These are phyloP conservation scores for Paracorniculantispora psalliotae DNA, from an alignment of 2,329 filamentous ascomycete genomes.

Conservation along the genomic window DNA sequence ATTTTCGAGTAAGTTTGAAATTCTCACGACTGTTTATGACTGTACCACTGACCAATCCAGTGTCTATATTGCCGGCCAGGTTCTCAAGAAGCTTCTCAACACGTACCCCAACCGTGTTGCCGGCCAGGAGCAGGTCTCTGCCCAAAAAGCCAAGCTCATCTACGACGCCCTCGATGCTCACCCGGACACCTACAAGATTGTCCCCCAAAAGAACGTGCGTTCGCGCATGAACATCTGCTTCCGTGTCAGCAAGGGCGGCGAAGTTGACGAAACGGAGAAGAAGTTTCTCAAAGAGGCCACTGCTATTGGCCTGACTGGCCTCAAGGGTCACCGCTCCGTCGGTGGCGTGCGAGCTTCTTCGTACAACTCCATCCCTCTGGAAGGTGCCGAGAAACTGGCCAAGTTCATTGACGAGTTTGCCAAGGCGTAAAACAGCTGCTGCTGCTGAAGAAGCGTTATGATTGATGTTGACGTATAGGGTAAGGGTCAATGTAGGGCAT, in stretches of 20 bases:
- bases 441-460: neutral
- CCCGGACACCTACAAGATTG: conserved; percentile 67
- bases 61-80: conserved; percentile 84
- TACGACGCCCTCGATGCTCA: conserved; percentile 73
- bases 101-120: conserved; percentile 64
- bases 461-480: neutral
- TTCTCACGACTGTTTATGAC: too few species aligned
- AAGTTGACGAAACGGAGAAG: conserved; percentile 68
- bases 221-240: conserved; percentile 97
- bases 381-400: conserved; percentile 63
- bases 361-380: conserved; percentile 76
- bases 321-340: conserved; percentile 85
- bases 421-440: conserved; percentile 22
- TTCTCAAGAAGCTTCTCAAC: conserved; percentile 69
- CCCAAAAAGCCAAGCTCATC: conserved; percentile 70
- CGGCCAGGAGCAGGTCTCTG: conserved; percentile 69
- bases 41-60: conserved; percentile 37
- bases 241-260: conserved; percentile 57
- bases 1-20: conserved; percentile 67
- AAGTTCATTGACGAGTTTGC: conserved; percentile 56
- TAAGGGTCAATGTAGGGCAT: neutral
- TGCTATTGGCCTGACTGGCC: conserved; percentile 63
- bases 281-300: conserved; percentile 71
- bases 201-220: conserved; percentile 69
- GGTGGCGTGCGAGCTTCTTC: conserved; percentile 83